Evolutionary conservation across 257 asterid genomes (phyloP).

Genomic region (Scutellaria barbata): DNA sequence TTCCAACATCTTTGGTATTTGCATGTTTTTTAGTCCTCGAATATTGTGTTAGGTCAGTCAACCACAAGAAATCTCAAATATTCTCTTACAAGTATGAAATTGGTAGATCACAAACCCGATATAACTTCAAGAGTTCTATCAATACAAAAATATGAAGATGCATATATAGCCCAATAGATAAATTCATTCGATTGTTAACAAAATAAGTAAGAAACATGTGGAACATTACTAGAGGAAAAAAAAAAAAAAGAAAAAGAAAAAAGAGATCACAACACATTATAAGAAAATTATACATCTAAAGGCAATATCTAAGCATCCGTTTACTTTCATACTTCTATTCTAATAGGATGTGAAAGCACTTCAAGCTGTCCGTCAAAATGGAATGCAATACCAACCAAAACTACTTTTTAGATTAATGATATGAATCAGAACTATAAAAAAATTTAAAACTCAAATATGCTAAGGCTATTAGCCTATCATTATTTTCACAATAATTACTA

Average conservation of each 20-base stretch:
- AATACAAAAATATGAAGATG: not conserved
- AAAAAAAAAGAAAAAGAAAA: not conserved
- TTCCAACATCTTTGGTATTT: constrained; percentile 1
- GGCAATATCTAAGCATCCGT: not conserved
- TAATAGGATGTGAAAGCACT: not conserved
- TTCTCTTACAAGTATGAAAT: constrained; percentile 11
- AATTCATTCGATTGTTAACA: not conserved
- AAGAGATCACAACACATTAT: not conserved
- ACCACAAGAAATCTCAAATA: constrained; percentile 20
- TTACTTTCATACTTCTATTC: not conserved
- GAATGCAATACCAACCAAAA: not conserved
- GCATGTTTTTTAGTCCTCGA: not conserved
- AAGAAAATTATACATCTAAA: not conserved
- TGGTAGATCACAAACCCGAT: constrained; percentile 3
- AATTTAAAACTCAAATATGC: not conserved
- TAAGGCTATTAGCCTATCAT: too few relatives aligned
- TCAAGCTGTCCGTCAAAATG: too few relatives aligned
- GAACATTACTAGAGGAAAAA: constrained; percentile 4
- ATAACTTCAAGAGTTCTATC: not conserved
- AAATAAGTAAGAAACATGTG: not conserved
- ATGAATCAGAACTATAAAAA: not conserved
- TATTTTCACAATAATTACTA: not conserved
- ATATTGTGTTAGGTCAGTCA: too few relatives aligned
- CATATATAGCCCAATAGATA: constrained; percentile 16
- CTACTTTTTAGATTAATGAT: not conserved